These are phyloP conservation scores for Climacium dendroides DNA, from an alignment of 225 moss, liverwort and hornwort genomes.

Conservation along the genomic window DNA sequence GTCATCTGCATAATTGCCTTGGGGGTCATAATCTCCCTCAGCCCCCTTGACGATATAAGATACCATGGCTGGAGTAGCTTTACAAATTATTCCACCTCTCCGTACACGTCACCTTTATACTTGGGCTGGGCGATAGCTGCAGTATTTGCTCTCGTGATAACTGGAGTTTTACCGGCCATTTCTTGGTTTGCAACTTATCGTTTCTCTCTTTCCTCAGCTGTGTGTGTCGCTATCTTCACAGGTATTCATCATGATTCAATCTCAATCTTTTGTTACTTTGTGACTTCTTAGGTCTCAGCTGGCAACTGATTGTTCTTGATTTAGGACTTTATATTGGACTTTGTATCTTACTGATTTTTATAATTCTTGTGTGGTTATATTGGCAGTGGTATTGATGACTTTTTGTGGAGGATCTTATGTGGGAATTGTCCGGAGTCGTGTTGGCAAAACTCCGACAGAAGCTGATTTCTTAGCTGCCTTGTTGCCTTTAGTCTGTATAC, in stretches of 20 bases:
- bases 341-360: background rate
- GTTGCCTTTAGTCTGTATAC: constrained; percentile 86
- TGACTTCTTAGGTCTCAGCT: background rate
- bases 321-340: background rate
- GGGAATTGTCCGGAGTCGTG: constrained; percentile 78
- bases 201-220: constrained; percentile 85
- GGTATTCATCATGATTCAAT: constrained; percentile 30
- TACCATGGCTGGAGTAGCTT: constrained; percentile 77
- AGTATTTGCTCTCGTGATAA: constrained; percentile 65
- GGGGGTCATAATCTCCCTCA: constrained; percentile 76
- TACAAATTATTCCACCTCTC: constrained; percentile 43
- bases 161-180: constrained; percentile 81
- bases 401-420: constrained; percentile 97
- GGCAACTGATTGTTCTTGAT: background rate
- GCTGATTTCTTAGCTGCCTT: constrained; percentile 93
- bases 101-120: constrained; percentile 82
- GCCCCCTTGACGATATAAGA: constrained; percentile 77
- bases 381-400: constrained; percentile 87
- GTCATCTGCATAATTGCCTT: constrained; percentile 63
- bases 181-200: constrained; percentile 99
- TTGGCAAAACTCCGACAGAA: constrained; percentile 52
- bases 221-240: constrained; percentile 77
- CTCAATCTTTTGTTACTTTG: background rate
- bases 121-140: constrained; percentile 95
- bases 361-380: background rate